A percentile compares a stretch with the other conserved stretches of the same genome.
Evolutionary conservation across 2,329 filamentous ascomycete species (phyloP).

Genomic region (Aspergillus ibericus): DNA sequence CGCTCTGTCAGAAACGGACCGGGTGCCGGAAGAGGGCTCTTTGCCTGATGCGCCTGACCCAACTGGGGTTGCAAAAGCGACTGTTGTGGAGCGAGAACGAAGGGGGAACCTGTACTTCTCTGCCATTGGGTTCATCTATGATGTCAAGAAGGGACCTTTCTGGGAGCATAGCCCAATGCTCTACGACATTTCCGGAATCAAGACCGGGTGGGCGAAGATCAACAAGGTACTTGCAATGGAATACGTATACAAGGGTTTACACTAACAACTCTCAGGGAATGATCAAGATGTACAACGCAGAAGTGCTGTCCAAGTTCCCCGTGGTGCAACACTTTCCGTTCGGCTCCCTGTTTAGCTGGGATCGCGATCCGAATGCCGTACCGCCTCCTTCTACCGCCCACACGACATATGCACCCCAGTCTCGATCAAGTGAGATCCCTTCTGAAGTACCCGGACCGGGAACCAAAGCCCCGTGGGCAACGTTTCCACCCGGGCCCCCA

Average conservation of each 20-base stretch:
- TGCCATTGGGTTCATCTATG: constrained; percentile 93
- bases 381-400: constrained; percentile 56
- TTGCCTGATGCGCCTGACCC: constrained; percentile 70
- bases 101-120: constrained; percentile 85
- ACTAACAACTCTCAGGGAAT: constrained; percentile 64
- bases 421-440: constrained; percentile 21
- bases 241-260: too few relatives aligned
- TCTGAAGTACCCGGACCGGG: constrained; percentile 22
- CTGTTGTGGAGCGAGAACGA: constrained; percentile 66
- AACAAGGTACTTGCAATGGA: constrained; percentile 63
- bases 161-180: constrained; percentile 96
- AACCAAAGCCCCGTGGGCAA: constrained; percentile 40
- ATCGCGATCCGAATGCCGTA: constrained; percentile 62
- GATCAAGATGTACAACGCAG: constrained; percentile 99
- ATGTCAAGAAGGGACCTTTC: constrained; percentile 94
- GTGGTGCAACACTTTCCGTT: constrained; percentile 97
- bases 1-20: constrained; percentile 63
- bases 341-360: constrained; percentile 77
- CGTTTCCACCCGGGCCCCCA: constrained; percentile 20
- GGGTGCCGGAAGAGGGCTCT: constrained; percentile 78
- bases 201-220: constrained; percentile 95
- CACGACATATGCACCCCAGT: constrained; percentile 39
- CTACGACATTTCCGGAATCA: constrained; percentile 90
- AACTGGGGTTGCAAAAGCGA: constrained; percentile 63
- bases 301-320: constrained; percentile 94